Conservation (phyloP, 768 basidiomycete genomes). For the Clavulina sp. region DNA sequence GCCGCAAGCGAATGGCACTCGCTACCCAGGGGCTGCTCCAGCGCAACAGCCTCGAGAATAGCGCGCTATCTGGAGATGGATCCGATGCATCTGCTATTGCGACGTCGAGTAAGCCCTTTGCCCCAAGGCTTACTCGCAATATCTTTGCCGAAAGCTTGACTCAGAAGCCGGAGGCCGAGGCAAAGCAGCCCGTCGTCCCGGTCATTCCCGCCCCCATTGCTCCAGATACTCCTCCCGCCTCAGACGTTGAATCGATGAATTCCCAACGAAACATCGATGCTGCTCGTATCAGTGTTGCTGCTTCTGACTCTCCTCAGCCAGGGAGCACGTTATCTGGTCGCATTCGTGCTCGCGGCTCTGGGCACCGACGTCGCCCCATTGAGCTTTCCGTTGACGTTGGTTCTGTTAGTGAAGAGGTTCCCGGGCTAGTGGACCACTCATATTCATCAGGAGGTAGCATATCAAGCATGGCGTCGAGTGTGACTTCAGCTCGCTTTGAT, state of each 20-base stretch:
- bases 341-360: slow-evolving; percentile 39
- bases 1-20: slow-evolving; percentile 48
- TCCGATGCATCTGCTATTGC: background rate
- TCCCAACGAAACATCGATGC: slow-evolving; percentile 69
- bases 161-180: slow-evolving; percentile 34
- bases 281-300: slow-evolving; percentile 35
- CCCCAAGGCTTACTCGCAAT: slow-evolving; percentile 46
- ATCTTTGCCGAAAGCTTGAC: slow-evolving; percentile 33
- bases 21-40: slow-evolving; percentile 45
- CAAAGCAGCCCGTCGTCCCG: slow-evolving; percentile 6
- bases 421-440: background rate
- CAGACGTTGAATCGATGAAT: slow-evolving; percentile 32
- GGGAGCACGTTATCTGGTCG: slow-evolving; percentile 28
- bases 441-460: background rate
- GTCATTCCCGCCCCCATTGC: no score
- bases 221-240: slow-evolving; percentile 24
- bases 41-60: slow-evolving; percentile 50
- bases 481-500: background rate
- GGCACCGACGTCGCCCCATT: slow-evolving; percentile 52
- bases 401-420: slow-evolving; percentile 56
- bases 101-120: slow-evolving; percentile 27
- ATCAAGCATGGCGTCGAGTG: background rate
- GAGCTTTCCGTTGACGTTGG: slow-evolving; percentile 51
- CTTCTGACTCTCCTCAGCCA: slow-evolving; percentile 32
- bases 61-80: slow-evolving; percentile 31